Evolutionary conservation across 495 filamentous ascomycete genomes (phyloP), one percentile per base, ranked within the genome.

Genomic region (Tuber calosporum): DNA sequence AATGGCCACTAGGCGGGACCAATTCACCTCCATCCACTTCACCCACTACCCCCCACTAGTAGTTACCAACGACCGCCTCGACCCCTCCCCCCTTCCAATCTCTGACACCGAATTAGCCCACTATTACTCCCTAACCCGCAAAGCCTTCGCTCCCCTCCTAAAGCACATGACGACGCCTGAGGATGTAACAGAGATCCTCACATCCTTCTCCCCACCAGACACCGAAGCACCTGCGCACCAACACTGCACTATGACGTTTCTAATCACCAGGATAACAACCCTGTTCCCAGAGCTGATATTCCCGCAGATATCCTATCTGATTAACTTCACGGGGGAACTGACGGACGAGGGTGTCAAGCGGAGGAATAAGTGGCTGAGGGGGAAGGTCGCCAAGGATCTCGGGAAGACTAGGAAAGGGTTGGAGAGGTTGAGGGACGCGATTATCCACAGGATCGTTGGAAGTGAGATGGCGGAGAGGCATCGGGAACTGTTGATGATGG

Each of bases 11-110:
- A 62, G 53, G 15, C 53, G 13, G 0, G 53, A 62, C 9, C 9
- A 30, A 9, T 62, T 62, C 53, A 62, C 53, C 53, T 62, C 53
- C 26, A 62, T 62, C 53, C 53, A 62, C 53, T 62, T 62, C 53
- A 30, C n/a, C 13, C 53, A 62, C 13, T 62, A 62, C 6, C 53
- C 53, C 30, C 53, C 53, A 5, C 26, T 62, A 26, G 34, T 62
- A 11, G 53, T 62, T 17, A 34, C 53, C 3, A 3, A 62, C n/a
- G 53, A 62, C n/a, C 53, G 53, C 26, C 26, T 62, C n/a, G 53
- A 62, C 26, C 53, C n/a, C 53, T 62, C 53, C 53, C 53, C 53
- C 26, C 4, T 62, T 5, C 53, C 26, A 62, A 62, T 62, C 11
- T 13, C 26, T 11, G n/a, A 30, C 26, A 1, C 3, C 3, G 53